Evolutionary conservation across 2,329 filamentous ascomycete genomes (phyloP).

Genomic region (Aspergillus fumigatiaffinis): DNA sequence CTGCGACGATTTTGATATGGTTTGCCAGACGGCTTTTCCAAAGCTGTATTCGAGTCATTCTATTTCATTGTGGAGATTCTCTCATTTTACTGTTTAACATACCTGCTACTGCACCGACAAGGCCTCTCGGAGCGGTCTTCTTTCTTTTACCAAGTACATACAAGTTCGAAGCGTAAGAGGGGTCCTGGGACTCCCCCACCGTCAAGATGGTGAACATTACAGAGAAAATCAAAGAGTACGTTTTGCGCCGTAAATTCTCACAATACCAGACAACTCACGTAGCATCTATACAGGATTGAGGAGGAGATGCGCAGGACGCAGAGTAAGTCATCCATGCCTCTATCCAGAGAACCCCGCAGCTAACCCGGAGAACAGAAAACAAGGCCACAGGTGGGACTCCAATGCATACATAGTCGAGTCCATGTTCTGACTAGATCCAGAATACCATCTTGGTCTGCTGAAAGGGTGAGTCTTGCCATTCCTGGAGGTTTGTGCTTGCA

Average conservation of each 20-base stretch:
- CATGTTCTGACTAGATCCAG: conserved; percentile 46
- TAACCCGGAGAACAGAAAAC: conserved; percentile 65
- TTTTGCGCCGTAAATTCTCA: not conserved
- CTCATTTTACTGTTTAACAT: not conserved
- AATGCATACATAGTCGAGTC: not conserved
- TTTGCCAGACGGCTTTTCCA: conserved; percentile 3
- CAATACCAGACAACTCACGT: conserved; percentile 1
- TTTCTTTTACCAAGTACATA: not conserved
- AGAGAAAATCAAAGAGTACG: conserved; percentile 98
- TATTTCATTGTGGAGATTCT: not conserved
- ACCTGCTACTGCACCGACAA: not conserved
- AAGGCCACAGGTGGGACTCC: conserved; percentile 84
- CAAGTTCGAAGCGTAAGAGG: conserved; percentile 3
- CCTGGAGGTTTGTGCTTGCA: not conserved
- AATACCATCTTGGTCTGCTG: conserved; percentile 95
- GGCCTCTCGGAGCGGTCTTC: not conserved
- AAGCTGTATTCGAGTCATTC: not conserved
- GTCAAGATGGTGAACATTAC: conserved; percentile 94
- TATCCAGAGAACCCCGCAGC: conserved; percentile 23
- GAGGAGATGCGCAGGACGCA: conserved; percentile 99
- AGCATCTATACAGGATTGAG: conserved; percentile 69
- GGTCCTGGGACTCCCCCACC: conserved; percentile 24
- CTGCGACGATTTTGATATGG: conserved; percentile 16
- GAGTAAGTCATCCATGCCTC: conserved; percentile 58
- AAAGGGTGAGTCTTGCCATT: conserved; percentile 67